These are phyloP conservation scores for Alternaria brassicicola DNA, from an alignment of 2,329 filamentous ascomycete species.

Conservation along the genomic window DNA sequence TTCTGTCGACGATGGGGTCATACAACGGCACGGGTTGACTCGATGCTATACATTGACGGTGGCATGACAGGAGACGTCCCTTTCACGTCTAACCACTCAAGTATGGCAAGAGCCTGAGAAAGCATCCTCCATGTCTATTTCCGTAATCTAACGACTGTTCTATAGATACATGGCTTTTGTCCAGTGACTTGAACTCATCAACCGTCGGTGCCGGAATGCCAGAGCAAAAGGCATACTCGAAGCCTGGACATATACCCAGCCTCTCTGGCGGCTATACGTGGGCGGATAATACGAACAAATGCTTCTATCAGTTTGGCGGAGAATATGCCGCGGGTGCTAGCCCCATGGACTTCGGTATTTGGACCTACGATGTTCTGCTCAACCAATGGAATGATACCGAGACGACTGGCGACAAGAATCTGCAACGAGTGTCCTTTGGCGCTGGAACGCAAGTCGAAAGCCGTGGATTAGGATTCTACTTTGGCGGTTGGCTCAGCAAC, in stretches of 20 bases:
- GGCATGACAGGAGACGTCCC: constrained; percentile 32
- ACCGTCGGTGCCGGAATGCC: constrained; percentile 53
- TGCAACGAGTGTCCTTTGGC: constrained; percentile 62
- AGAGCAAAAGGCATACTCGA: constrained; percentile 62
- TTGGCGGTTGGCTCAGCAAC: constrained; percentile 67
- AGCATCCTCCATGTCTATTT: background rate
- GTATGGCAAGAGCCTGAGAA: constrained; percentile 50
- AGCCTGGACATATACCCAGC: constrained; percentile 63
- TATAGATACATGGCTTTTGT: constrained; percentile 61
- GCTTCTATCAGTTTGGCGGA: constrained; percentile 68
- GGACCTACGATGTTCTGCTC: constrained; percentile 63
- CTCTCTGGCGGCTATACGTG: constrained; percentile 60
- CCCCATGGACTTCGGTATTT: constrained; percentile 59
- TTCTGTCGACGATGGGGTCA: constrained; percentile 60
- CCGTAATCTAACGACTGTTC: constrained; percentile 15
- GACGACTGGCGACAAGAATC: constrained; percentile 42
- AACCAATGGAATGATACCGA: constrained; percentile 61
- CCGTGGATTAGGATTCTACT: constrained; percentile 64
- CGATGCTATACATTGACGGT: constrained; percentile 67
- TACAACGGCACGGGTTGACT: constrained; percentile 65
- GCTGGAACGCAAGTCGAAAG: constrained; percentile 62
- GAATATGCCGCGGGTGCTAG: constrained; percentile 52
- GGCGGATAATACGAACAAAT: constrained; percentile 67
- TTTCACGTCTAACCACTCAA: constrained; percentile 56
- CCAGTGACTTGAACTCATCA: constrained; percentile 61